Evolutionary conservation across 2,329 filamentous ascomycete genomes (phyloP).

Genomic region (Cryoendolithus antarcticus): DNA sequence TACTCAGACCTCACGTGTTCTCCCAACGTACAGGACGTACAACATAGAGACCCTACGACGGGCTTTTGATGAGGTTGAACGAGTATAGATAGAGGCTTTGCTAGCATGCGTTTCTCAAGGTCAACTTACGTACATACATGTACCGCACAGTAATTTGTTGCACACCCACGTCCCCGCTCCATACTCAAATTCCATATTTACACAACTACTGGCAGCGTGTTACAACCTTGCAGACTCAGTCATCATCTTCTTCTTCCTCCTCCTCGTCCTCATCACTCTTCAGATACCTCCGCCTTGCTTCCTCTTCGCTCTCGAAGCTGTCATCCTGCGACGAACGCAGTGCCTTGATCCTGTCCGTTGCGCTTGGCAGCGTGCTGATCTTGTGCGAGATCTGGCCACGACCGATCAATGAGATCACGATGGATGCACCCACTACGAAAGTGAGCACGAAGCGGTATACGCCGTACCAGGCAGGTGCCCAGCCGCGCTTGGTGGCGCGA

Average conservation of each 20-base stretch:
- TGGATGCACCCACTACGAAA: slow-evolving; percentile 72
- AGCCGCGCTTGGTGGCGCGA: slow-evolving; percentile 58
- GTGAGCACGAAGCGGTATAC: slow-evolving; percentile 88
- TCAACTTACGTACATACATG: not conserved
- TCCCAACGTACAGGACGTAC: too few relatives aligned
- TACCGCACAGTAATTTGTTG: slow-evolving; percentile 2
- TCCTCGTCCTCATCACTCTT: slow-evolving; percentile 18
- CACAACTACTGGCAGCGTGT: not conserved
- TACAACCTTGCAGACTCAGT: slow-evolving; percentile 3
- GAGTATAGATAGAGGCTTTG: not conserved
- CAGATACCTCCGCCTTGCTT: slow-evolving; percentile 18
- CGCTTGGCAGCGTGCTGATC: slow-evolving; percentile 33
- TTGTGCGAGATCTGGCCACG: slow-evolving; percentile 61
- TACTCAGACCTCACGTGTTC: too few relatives aligned
- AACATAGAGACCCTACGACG: too few relatives aligned
- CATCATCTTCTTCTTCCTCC: slow-evolving; percentile 16
- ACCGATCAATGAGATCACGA: slow-evolving; percentile 69
- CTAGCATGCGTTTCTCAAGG: not conserved
- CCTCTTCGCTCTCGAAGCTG: slow-evolving; percentile 20
- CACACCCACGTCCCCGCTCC: not conserved
- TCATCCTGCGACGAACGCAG: slow-evolving; percentile 29
- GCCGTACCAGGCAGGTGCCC: slow-evolving; percentile 74
- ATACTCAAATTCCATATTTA: not conserved
- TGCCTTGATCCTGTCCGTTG: slow-evolving; percentile 36
- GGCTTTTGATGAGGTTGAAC: not conserved